Evolutionary conservation across 176 grass and related monocot species (phyloP).

Genomic region (Alopecurus myosuroides): DNA sequence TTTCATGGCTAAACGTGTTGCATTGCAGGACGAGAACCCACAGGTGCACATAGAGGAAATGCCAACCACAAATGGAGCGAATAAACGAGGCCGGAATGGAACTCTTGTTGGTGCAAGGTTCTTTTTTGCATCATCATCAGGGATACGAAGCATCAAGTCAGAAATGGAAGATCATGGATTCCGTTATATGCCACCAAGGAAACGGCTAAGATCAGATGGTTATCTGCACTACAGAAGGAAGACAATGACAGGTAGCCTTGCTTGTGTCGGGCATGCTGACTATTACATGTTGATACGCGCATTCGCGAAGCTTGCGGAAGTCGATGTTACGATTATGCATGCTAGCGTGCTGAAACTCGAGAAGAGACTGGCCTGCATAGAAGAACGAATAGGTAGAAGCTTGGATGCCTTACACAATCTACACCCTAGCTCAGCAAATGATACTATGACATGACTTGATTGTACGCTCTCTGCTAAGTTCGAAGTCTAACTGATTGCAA

Average conservation of each 20-base stretch:
- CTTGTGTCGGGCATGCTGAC: slow-evolving; percentile 65
- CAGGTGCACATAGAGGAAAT: slow-evolving; percentile 18
- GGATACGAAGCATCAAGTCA: slow-evolving; percentile 48
- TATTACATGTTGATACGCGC: slow-evolving; percentile 72
- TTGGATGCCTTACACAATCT: slow-evolving; percentile 28
- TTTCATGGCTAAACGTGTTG: not conserved
- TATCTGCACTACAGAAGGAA: slow-evolving; percentile 66
- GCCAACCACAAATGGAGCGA: slow-evolving; percentile 21
- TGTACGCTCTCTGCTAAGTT: not conserved
- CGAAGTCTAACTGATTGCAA: not conserved
- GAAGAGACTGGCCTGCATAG: slow-evolving; percentile 65
- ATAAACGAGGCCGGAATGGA: slow-evolving; percentile 6
- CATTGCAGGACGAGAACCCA: slow-evolving; percentile 45
- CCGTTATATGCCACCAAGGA: slow-evolving; percentile 48
- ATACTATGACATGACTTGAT: not conserved
- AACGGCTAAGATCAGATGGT: slow-evolving; percentile 33
- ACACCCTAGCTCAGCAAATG: not conserved
- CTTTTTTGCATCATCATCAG: slow-evolving; percentile 9
- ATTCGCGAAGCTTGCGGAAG: slow-evolving; percentile 68
- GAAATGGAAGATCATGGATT: slow-evolving; percentile 77
- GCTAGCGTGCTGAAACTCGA: slow-evolving; percentile 57
- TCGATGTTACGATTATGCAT: slow-evolving; percentile 65
- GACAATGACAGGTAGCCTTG: slow-evolving; percentile 21
- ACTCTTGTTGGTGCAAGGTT: slow-evolving; percentile 7
- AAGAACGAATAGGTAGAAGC: slow-evolving; percentile 39